Conservation (phyloP, 345 rosid species). For the Citrus reticulata region DNA sequence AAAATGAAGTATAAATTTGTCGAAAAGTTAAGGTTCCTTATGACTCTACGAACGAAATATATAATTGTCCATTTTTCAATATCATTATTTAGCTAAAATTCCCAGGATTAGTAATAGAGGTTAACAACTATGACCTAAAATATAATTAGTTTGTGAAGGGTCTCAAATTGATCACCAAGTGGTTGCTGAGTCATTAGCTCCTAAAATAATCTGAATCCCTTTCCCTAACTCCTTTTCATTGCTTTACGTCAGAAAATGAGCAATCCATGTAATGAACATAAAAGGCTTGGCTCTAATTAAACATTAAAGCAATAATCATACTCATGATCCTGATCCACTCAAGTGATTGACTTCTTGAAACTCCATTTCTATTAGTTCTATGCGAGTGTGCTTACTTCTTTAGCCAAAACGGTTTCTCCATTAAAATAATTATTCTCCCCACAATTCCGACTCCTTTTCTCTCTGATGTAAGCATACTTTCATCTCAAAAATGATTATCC, state of each 20-base stretch:
- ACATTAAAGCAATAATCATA: slow-evolving; percentile 11
- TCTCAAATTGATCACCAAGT: slow-evolving; percentile 18
- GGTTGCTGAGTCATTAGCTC: slow-evolving; percentile 42
- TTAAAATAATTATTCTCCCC: slow-evolving; percentile 54
- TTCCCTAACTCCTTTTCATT: slow-evolving; percentile 25
- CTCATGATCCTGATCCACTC: slow-evolving; percentile 19
- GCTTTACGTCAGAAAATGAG: slow-evolving; percentile 24
- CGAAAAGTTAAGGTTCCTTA: no score
- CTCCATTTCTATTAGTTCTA: slow-evolving; percentile 12
- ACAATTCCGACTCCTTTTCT: slow-evolving; percentile 32
- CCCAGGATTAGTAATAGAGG: neutral
- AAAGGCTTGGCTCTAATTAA: neutral
- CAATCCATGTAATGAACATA: neutral
- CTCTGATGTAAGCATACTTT: slow-evolving; percentile 48
- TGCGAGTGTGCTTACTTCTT: slow-evolving; percentile 16
- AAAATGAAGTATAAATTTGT: no score
- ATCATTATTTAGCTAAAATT: neutral
- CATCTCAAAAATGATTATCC: slow-evolving; percentile 51
- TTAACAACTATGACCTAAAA: slow-evolving; percentile 5
- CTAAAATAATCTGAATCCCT: slow-evolving; percentile 24
- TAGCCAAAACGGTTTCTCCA: slow-evolving; percentile 30
- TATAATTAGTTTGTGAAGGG: slow-evolving; percentile 12
- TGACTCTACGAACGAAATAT: no score
- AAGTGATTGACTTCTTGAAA: slow-evolving; percentile 47
- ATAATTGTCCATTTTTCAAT: neutral